Evolutionary conservation across 495 filamentous ascomycete genomes (phyloP).

Genomic region (Letharia columbiana): DNA sequence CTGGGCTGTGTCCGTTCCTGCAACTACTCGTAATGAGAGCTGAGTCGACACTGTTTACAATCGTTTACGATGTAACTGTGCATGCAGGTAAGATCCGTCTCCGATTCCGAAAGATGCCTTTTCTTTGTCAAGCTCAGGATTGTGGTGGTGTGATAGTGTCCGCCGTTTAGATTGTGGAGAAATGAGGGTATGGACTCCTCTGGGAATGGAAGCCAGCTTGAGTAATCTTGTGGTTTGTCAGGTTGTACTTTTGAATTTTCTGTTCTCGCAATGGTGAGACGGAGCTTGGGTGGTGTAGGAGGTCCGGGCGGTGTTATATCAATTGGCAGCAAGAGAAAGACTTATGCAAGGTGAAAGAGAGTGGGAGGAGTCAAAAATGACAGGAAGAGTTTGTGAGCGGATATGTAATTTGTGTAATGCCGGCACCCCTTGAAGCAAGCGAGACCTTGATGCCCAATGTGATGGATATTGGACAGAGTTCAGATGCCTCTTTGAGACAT

Average conservation of each 20-base stretch:
- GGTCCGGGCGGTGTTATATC: conserved; percentile 17
- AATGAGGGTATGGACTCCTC: conserved; percentile 12
- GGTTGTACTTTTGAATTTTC: not conserved
- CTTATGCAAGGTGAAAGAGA: conserved; percentile 17
- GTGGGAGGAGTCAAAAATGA: conserved; percentile 3
- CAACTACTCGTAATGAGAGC: conserved; percentile 19
- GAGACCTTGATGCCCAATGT: conserved; percentile 13
- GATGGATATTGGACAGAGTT: not conserved
- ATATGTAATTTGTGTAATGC: conserved; percentile 18
- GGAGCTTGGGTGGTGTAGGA: conserved; percentile 10
- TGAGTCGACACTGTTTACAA: conserved; percentile 18
- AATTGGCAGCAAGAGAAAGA: conserved; percentile 16
- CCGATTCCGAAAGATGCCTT: conserved; percentile 18
- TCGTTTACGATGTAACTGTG: conserved; percentile 14
- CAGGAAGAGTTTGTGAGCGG: conserved; percentile 2
- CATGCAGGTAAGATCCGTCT: conserved; percentile 17
- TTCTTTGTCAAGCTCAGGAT: conserved; percentile 20
- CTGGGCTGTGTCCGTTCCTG: conserved; percentile 22
- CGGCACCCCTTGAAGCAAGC: conserved; percentile 24
- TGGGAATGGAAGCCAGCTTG: conserved; percentile 17
- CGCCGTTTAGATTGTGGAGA: conserved; percentile 7
- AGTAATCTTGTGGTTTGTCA: conserved; percentile 7
- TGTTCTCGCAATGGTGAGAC: conserved; percentile 8
- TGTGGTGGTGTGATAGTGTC: conserved; percentile 20
- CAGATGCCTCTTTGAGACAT: conserved; percentile 2